phyloP scores from a whole-genome alignment of 306 rosid genomes.

The Sicyos edulis region DNA sequence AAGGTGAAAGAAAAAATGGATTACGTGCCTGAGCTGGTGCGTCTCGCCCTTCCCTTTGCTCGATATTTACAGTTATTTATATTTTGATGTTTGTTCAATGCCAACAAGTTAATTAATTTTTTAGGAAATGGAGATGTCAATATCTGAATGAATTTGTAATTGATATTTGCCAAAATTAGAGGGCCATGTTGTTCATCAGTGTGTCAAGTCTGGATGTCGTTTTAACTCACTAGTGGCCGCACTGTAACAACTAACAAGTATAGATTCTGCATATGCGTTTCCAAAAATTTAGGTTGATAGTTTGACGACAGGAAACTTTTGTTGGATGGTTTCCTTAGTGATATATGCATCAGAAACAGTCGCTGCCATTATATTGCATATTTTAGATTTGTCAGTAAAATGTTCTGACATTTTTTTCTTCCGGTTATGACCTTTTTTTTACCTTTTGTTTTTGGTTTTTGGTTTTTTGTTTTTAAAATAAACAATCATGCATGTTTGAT shows the following conservation, averaged over 20 bases:
- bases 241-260: neutral
- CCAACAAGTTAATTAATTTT: neutral
- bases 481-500: too few species aligned
- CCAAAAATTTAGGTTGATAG: neutral
- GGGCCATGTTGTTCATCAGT: neutral
- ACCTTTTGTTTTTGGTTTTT: too few species aligned
- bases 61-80: neutral
- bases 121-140: conserved; percentile 3
- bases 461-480: too few species aligned
- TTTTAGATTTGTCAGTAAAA: neutral
- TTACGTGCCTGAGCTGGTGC: conserved; percentile 90
- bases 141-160: neutral
- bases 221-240: neutral
- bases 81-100: neutral
- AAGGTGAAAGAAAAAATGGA: conserved; percentile 89
- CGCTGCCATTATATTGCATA: neutral
- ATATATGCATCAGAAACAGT: neutral
- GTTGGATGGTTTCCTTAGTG: neutral
- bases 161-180: neutral
- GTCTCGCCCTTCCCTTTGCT: conserved; percentile 28
- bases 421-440: too few species aligned
- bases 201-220: neutral
- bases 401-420: neutral
- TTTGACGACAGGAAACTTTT: neutral
- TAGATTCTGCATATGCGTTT: neutral